These are phyloP conservation scores for Candida sp. DNA, from an alignment of 1,139 yeast species.

Conservation along the genomic window DNA sequence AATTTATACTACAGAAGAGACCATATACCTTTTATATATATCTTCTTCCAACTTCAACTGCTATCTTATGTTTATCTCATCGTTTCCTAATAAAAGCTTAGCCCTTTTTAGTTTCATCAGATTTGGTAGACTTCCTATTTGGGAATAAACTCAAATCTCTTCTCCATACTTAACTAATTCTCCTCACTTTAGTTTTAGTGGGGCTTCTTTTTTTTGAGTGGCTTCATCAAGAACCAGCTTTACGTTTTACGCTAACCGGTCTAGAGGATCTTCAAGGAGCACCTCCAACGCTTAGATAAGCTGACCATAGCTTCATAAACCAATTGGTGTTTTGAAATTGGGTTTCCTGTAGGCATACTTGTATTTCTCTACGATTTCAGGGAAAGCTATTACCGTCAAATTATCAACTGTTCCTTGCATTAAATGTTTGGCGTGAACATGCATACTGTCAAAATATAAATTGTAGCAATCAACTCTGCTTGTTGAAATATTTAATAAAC, in stretches of 20 bases:
- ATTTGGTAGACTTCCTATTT: no score
- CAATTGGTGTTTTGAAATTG: slow-evolving; percentile 24
- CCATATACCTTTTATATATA: no score
- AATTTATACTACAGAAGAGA: no score
- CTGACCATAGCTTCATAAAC: slow-evolving; percentile 39
- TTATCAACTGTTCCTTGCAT: not conserved
- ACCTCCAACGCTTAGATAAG: slow-evolving; percentile 15
- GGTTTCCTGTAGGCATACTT: slow-evolving; percentile 20
- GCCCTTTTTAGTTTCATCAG: no score
- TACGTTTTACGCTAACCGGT: slow-evolving; percentile 5
- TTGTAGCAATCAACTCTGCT: no score
- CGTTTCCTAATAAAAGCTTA: no score
- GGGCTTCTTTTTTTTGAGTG: slow-evolving; percentile 3
- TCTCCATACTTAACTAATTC: slow-evolving; percentile 4
- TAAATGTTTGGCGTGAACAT: not conserved
- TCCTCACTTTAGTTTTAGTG: slow-evolving; percentile 2
- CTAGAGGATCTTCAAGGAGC: slow-evolving; percentile 8
- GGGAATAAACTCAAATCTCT: not conserved
- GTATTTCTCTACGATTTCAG: no score
- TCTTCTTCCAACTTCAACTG: no score
- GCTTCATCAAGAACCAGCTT: slow-evolving; percentile 7
- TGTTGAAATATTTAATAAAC: no score
- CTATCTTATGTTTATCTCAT: no score
- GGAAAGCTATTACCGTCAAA: no score
- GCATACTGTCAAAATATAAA: not conserved